Conservation (phyloP, 2,329 filamentous ascomycete genomes). For the Ophiostoma montium region DNA sequence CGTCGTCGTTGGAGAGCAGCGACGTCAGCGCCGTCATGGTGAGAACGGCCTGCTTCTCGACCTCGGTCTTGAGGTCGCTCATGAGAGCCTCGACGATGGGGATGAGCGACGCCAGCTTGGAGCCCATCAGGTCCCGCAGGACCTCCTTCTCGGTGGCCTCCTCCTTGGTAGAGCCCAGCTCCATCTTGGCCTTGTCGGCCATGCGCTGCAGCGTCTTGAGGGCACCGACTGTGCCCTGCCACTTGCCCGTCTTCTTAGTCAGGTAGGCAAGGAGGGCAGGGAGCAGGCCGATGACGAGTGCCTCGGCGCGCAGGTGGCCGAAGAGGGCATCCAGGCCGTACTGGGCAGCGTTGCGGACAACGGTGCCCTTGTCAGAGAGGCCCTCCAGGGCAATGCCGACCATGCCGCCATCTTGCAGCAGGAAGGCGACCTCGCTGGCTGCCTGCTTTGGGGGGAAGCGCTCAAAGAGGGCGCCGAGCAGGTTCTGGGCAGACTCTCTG, state of each 20-base stretch:
- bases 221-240: constrained; percentile 88
- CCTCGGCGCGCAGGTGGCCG: constrained; percentile 62
- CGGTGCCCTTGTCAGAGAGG: constrained; percentile 75
- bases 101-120: constrained; percentile 72
- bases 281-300: constrained; percentile 68
- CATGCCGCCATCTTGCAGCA: constrained; percentile 66
- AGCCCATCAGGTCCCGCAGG: constrained; percentile 80
- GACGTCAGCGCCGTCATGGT: constrained; percentile 86
- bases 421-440: constrained; percentile 65
- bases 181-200: constrained; percentile 86
- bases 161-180: constrained; percentile 63
- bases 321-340: constrained; percentile 90
- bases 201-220: constrained; percentile 77
- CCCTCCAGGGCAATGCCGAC: constrained; percentile 65
- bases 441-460: constrained; percentile 66
- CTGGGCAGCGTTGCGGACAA: constrained; percentile 82
- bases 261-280: constrained; percentile 66
- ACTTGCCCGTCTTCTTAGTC: constrained; percentile 75
- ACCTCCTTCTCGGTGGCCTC: constrained; percentile 80
- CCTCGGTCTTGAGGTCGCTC: constrained; percentile 89
- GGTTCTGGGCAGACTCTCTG: constrained; percentile 87
- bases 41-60: constrained; percentile 76
- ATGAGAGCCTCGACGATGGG: constrained; percentile 84
- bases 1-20: constrained; percentile 91
- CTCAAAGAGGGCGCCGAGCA: constrained; percentile 87